phyloP scores from a whole-genome alignment of 2,329 filamentous ascomycete genomes.

The Ophiocordyceps robertsii region DNA sequence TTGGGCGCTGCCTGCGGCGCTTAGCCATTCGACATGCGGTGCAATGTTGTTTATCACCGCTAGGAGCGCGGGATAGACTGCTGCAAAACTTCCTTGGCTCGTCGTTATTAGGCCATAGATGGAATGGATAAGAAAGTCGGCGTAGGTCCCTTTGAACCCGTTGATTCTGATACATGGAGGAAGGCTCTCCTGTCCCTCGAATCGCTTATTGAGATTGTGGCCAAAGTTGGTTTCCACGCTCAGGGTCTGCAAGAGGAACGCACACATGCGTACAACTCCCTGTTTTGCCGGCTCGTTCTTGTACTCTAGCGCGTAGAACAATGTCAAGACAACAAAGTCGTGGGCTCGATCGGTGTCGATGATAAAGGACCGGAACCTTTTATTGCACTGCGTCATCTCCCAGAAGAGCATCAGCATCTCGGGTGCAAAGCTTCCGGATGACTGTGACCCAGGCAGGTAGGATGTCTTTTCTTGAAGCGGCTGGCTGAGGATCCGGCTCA shows the following conservation, averaged over 20 bases:
- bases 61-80: slow-evolving; percentile 82
- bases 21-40: slow-evolving; percentile 68
- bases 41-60: slow-evolving; percentile 91
- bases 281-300: slow-evolving; percentile 78
- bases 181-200: slow-evolving; percentile 78
- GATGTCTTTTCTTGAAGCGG: slow-evolving; percentile 80
- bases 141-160: slow-evolving; percentile 80
- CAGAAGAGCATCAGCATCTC: slow-evolving; percentile 97
- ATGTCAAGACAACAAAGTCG: slow-evolving; percentile 78
- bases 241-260: slow-evolving; percentile 90
- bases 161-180: slow-evolving; percentile 69
- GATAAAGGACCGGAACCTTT: slow-evolving; percentile 89
- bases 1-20: slow-evolving; percentile 62
- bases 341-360: slow-evolving; percentile 89
- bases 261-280: slow-evolving; percentile 88
- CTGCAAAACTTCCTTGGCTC: slow-evolving; percentile 79
- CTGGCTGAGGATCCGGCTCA: slow-evolving; percentile 84
- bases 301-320: slow-evolving; percentile 89
- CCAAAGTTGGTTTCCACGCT: slow-evolving; percentile 90
- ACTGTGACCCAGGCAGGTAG: slow-evolving; percentile 75
- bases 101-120: slow-evolving; percentile 85
- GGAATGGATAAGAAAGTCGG: slow-evolving; percentile 88
- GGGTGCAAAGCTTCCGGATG: slow-evolving; percentile 72
- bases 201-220: slow-evolving; percentile 74
- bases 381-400: slow-evolving; percentile 96